These are phyloP conservation scores for Plasmopara muralis DNA, from an alignment of 352 stramenopile genomes.

Conservation along the genomic window DNA sequence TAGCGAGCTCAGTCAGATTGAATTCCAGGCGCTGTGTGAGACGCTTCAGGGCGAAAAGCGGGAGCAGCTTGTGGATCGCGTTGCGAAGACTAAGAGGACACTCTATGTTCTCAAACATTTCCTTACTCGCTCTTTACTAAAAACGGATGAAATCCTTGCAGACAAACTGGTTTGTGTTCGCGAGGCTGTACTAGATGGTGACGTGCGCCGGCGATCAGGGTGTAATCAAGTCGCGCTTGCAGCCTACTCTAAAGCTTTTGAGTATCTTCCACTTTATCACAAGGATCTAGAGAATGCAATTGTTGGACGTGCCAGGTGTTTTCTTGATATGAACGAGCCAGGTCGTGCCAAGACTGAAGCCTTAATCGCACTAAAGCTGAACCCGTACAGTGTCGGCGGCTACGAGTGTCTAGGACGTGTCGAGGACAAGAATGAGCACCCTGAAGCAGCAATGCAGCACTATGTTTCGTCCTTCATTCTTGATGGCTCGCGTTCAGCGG, in stretches of 20 bases:
- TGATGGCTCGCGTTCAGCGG: constrained; percentile 61
- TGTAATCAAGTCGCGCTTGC: constrained; percentile 49
- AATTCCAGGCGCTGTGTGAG: constrained; percentile 76
- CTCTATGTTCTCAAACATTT: constrained; percentile 71
- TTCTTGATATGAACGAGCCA: constrained; percentile 46
- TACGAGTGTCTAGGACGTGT: constrained; percentile 67
- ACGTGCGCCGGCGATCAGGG: constrained; percentile 42
- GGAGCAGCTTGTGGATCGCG: constrained; percentile 24
- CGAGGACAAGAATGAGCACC: constrained; percentile 41
- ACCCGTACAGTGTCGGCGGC: constrained; percentile 59
- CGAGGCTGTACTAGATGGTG: constrained; percentile 47
- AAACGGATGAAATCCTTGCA: constrained; percentile 43
- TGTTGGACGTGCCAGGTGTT: constrained; percentile 53
- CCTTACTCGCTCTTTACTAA: constrained; percentile 39
- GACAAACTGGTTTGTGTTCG: constrained; percentile 45
- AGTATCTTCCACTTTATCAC: constrained; percentile 59
- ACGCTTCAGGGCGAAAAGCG: constrained; percentile 34
- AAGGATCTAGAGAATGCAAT: constrained; percentile 50
- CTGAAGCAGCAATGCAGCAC: constrained; percentile 72
- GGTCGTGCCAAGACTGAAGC: constrained; percentile 35
- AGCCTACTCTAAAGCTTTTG: constrained; percentile 53
- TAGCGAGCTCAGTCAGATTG: constrained; percentile 46
- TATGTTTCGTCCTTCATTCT: constrained; percentile 80
- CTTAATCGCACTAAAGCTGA: constrained; percentile 43
- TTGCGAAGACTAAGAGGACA: constrained; percentile 30